A percentile compares a stretch with the other conserved stretches of the same genome.
phyloP scores from a whole-genome alignment of 1,139 yeast species.

The Zhuliangozyma blackwelliae region DNA sequence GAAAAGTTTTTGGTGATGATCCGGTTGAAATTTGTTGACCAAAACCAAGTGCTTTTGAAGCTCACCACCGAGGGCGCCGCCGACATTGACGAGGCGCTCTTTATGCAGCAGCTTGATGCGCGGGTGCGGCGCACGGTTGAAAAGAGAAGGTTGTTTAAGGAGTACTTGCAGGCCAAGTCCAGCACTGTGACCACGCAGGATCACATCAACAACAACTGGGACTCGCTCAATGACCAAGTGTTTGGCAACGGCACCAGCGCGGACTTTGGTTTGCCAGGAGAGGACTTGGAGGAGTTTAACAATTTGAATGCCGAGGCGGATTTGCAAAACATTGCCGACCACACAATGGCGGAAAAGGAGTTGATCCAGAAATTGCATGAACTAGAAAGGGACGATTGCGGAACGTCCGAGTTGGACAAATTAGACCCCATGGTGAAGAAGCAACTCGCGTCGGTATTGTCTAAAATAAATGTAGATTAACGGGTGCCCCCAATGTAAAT shows the following conservation, averaged over 20 bases:
- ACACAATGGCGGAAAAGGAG: constrained; percentile 16
- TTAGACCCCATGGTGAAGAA: constrained; percentile 13
- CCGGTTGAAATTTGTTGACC: constrained; percentile 56
- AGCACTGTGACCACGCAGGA: constrained; percentile 14
- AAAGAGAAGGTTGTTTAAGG: constrained; percentile 32
- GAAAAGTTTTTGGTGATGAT: constrained; percentile 53
- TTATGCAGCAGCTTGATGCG: constrained; percentile 28
- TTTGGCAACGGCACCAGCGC: constrained; percentile 35
- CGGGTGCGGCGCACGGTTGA: constrained; percentile 24
- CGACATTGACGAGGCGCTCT: constrained; percentile 19
- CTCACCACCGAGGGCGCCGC: constrained; percentile 22
- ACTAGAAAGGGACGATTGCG: constrained; percentile 12
- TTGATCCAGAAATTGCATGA: constrained; percentile 14
- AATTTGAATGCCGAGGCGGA: constrained; percentile 19
- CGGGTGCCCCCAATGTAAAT: constrained; percentile 27
- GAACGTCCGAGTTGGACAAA: constrained; percentile 27
- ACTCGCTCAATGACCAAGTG: constrained; percentile 39
- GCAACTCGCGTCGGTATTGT: constrained; percentile 6
- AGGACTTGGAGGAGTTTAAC: constrained; percentile 58
- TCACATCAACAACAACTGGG: constrained; percentile 47
- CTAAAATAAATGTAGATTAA: neutral
- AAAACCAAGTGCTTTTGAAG: constrained; percentile 40
- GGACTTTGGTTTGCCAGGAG: constrained; percentile 57
- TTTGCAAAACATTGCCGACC: constrained; percentile 22
- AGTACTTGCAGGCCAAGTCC: constrained; percentile 22